These are phyloP conservation scores for Fusarium sp. DNA, from an alignment of 2,329 filamentous ascomycete species.

Conservation along the genomic window DNA sequence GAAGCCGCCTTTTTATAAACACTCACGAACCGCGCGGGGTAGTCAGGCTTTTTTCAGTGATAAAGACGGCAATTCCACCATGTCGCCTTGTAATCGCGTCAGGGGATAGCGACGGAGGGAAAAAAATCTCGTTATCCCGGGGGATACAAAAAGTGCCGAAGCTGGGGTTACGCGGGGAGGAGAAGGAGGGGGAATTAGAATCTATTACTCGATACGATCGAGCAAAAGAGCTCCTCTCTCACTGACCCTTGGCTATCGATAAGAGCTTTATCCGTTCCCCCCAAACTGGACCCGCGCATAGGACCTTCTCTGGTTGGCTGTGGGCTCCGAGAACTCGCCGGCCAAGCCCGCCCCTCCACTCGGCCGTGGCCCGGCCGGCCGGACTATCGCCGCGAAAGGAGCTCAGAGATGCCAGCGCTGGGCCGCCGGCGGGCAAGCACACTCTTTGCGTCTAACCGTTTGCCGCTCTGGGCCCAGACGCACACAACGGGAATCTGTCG, in stretches of 20 bases:
- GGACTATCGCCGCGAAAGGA: slow-evolving; percentile 3
- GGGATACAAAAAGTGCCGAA: slow-evolving; percentile 2
- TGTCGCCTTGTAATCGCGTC: slow-evolving; percentile 34
- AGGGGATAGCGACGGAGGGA: not conserved
- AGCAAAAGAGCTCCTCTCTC: slow-evolving; percentile 18
- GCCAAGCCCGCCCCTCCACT: slow-evolving; percentile 26
- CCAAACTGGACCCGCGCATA: slow-evolving; percentile 2
- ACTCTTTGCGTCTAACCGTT: not conserved
- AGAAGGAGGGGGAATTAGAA: not conserved
- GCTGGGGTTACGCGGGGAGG: not conserved
- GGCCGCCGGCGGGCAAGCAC: not conserved
- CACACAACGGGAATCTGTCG: slow-evolving; percentile 1
- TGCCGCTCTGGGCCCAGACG: not conserved
- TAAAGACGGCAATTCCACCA: slow-evolving; percentile 25
- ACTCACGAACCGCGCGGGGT: slow-evolving; percentile 31
- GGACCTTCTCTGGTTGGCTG: slow-evolving; percentile 9
- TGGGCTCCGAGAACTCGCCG: slow-evolving; percentile 8
- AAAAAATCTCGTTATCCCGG: not conserved
- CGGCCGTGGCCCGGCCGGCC: slow-evolving; percentile 25
- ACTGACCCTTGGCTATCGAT: slow-evolving; percentile 15
- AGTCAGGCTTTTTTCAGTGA: not conserved
- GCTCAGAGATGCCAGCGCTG: not conserved
- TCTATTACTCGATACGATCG: slow-evolving; percentile 38
- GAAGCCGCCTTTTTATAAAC: slow-evolving; percentile 38
- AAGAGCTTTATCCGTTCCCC: slow-evolving; percentile 12